phyloP scores from a whole-genome alignment of 371 early-diverging fungal genomes.

The Haplosporangium sp. region DNA sequence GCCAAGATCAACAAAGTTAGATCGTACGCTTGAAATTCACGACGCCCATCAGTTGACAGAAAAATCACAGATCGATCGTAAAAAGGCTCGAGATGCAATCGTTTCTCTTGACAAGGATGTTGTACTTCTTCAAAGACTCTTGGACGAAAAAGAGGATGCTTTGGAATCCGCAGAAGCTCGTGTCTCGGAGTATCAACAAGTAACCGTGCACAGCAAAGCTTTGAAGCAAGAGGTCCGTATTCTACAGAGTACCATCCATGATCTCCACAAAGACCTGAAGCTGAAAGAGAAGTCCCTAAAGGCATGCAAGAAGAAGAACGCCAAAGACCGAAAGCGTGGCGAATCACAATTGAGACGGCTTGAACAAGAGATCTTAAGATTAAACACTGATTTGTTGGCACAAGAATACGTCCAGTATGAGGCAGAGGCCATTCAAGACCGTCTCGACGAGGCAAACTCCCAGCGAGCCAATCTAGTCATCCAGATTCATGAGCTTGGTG shows the following conservation, averaged over 20 bases:
- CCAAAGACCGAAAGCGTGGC: not conserved
- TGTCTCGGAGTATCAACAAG: slow-evolving; percentile 11
- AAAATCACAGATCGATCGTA: slow-evolving; percentile 28
- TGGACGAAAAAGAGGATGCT: slow-evolving; percentile 36
- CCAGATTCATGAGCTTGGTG: slow-evolving; percentile 15
- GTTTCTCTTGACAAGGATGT: slow-evolving; percentile 31
- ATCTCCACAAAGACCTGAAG: slow-evolving; percentile 15
- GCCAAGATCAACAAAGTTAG: not conserved
- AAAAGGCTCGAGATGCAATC: slow-evolving; percentile 27
- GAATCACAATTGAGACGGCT: slow-evolving; percentile 3
- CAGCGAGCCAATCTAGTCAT: slow-evolving; percentile 11
- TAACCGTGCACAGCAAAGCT: slow-evolving; percentile 15
- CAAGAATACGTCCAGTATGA: slow-evolving; percentile 23
- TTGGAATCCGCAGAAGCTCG: slow-evolving; percentile 25
- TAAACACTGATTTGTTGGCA: slow-evolving; percentile 10
- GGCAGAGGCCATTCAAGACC: slow-evolving; percentile 3
- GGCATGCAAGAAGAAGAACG: not conserved
- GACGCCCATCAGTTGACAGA: slow-evolving; percentile 5
- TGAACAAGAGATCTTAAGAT: slow-evolving; percentile 17
- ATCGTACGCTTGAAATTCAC: not conserved
- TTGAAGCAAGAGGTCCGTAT: slow-evolving; percentile 33
- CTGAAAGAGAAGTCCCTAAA: slow-evolving; percentile 14
- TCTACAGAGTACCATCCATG: slow-evolving; percentile 24
- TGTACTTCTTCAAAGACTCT: slow-evolving; percentile 20
- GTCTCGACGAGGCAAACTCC: slow-evolving; percentile 23